Evolutionary conservation across 495 filamentous ascomycete species (phyloP).

Genomic region (Hypoxylon perforatum): DNA sequence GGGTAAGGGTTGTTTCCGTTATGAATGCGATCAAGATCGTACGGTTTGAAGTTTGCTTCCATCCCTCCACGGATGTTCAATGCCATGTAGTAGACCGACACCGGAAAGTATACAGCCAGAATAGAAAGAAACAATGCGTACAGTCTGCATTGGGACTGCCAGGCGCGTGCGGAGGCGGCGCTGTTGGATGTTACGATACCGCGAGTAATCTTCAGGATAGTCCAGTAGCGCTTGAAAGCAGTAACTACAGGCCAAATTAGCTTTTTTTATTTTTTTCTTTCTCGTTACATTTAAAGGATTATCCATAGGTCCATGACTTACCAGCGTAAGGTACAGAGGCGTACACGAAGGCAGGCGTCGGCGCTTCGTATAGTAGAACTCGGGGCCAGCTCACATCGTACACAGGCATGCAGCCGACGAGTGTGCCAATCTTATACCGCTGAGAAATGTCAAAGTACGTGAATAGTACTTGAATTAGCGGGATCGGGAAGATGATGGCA

Average conservation of each 20-base stretch:
- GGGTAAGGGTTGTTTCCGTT: slow-evolving; percentile 47
- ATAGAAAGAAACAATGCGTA: slow-evolving; percentile 78
- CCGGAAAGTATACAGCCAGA: slow-evolving; percentile 72
- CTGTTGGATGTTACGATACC: slow-evolving; percentile 65
- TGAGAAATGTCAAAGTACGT: slow-evolving; percentile 75
- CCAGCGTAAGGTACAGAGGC: slow-evolving; percentile 75
- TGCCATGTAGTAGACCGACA: slow-evolving; percentile 70
- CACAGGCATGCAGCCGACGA: slow-evolving; percentile 76
- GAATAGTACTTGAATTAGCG: slow-evolving; percentile 70
- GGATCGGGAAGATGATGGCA: slow-evolving; percentile 74
- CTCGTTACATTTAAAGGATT: not conserved
- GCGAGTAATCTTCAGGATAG: slow-evolving; percentile 71
- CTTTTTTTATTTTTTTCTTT: slow-evolving; percentile 16
- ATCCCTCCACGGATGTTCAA: slow-evolving; percentile 60
- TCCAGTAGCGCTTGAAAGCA: slow-evolving; percentile 73
- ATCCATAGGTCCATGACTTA: slow-evolving; percentile 57
- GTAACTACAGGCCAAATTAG: slow-evolving; percentile 60
- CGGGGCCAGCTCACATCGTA: slow-evolving; percentile 78
- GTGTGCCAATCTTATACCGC: slow-evolving; percentile 78
- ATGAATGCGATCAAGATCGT: slow-evolving; percentile 51
- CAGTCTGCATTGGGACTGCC: slow-evolving; percentile 77
- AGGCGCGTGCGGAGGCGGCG: slow-evolving; percentile 53
- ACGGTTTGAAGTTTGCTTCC: slow-evolving; percentile 62
- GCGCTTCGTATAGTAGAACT: slow-evolving; percentile 72
- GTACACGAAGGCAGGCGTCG: slow-evolving; percentile 72